Evolutionary conservation across 2,329 filamentous ascomycete genomes (phyloP).

Genomic region (Fusarium agapanthi): DNA sequence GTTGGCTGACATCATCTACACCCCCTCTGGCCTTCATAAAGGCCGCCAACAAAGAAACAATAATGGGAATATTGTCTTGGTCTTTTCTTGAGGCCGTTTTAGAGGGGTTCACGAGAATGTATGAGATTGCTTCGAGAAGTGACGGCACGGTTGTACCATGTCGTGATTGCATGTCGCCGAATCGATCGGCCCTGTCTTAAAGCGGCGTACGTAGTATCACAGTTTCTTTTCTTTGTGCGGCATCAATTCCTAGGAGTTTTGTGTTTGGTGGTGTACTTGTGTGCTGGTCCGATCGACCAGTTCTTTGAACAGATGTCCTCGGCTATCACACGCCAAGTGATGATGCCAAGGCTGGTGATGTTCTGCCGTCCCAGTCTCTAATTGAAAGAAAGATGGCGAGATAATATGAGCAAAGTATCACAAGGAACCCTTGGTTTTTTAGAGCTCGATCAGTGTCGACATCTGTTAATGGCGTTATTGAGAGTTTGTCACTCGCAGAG

Average conservation of each 20-base stretch:
- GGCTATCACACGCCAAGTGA: neutral
- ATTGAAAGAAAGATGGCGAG: neutral
- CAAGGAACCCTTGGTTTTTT: neutral
- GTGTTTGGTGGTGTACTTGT: neutral
- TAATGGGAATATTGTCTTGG: neutral
- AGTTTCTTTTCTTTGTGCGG: neutral
- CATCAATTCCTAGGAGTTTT: neutral
- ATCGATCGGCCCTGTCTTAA: neutral
- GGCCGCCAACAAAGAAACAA: neutral
- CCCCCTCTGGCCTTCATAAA: neutral
- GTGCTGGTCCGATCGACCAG: neutral
- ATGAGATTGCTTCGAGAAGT: constrained; percentile 21
- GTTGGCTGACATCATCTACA: constrained; percentile 24
- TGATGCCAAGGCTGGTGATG: neutral
- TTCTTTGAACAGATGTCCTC: neutral
- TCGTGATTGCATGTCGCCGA: neutral
- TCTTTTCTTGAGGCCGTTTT: constrained; percentile 23
- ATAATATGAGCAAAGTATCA: no score
- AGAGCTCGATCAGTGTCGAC: neutral
- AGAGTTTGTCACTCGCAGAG: no score
- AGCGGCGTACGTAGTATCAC: neutral
- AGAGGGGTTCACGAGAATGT: constrained; percentile 7
- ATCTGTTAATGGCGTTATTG: neutral
- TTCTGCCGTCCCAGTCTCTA: neutral
- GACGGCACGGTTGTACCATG: neutral